phyloP scores from a whole-genome alignment of 306 rosid genomes.

The Rosa lucieae region DNA sequence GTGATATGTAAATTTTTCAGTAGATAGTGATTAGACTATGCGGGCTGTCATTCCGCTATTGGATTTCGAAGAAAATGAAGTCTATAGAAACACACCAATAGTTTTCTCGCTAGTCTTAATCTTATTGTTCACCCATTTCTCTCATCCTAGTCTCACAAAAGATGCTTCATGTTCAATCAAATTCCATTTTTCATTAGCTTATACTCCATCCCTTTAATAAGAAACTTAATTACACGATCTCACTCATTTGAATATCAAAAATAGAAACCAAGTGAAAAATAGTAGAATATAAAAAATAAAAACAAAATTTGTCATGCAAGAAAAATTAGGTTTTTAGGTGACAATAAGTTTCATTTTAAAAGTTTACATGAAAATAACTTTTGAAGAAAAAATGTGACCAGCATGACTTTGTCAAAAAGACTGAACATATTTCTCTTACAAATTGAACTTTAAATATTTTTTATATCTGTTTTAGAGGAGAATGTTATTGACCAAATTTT shows the following conservation, averaged over 20 bases:
- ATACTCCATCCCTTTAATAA: not conserved
- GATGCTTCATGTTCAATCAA: slow-evolving; percentile 1
- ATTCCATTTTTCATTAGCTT: not conserved
- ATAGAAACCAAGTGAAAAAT: not conserved
- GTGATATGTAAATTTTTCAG: not conserved
- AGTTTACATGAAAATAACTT: not conserved
- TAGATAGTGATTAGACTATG: not conserved
- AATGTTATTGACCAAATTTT: too few species aligned
- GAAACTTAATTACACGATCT: slow-evolving; percentile 1
- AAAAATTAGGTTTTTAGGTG: not conserved
- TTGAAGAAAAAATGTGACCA: not conserved
- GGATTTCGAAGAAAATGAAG: not conserved
- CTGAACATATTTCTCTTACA: not conserved
- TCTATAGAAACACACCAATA: not conserved
- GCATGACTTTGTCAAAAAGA: not conserved
- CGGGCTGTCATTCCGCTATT: not conserved
- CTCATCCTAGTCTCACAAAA: slow-evolving; percentile 6
- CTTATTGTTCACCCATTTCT: not conserved
- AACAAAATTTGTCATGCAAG: not conserved
- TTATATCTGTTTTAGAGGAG: not conserved
- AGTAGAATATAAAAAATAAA: not conserved
- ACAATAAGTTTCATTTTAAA: not conserved
- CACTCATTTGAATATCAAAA: not conserved
- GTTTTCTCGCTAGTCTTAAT: not conserved
- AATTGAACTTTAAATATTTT: not conserved